Percentiles rank a stretch among this genome's conserved stretches.
phyloP scores from a whole-genome alignment of 768 basidiomycete species.

The Suillus subalutaceus region DNA sequence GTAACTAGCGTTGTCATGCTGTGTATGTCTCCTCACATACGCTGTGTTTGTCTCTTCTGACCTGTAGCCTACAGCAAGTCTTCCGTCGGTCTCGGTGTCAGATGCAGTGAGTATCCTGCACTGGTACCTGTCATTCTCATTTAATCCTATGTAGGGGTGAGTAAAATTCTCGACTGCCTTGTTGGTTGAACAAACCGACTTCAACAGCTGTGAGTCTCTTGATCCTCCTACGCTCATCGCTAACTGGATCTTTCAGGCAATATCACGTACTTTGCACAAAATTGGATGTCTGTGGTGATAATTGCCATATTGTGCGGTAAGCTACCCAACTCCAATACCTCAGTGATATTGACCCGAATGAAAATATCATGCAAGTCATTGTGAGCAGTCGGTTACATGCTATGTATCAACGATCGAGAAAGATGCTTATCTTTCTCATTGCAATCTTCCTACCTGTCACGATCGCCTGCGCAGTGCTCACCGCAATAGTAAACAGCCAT shows the following conservation, averaged over 20 bases:
- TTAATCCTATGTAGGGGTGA: not conserved
- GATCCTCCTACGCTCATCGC: too few species aligned
- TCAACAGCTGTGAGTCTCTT: not conserved
- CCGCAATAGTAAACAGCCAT: not conserved
- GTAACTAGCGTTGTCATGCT: not conserved
- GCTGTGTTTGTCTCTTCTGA: not conserved
- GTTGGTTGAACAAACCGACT: not conserved
- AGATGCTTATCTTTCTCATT: conserved; percentile 3
- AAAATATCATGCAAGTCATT: not conserved
- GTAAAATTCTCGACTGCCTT: not conserved
- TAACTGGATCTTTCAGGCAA: not conserved
- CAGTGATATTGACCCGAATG: not conserved
- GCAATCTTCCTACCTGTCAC: not conserved
- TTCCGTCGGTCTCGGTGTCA: not conserved
- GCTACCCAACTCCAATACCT: not conserved
- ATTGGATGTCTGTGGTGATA: not conserved
- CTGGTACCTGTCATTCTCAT: not conserved
- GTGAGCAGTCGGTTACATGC: not conserved
- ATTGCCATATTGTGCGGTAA: not conserved
- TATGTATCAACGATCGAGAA: conserved; percentile 1
- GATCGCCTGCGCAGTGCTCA: not conserved
- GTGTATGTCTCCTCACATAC: not conserved
- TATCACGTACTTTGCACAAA: not conserved
- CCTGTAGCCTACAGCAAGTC: not conserved
- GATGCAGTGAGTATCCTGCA: not conserved